Percentiles rank a stretch among this genome's conserved stretches.
phyloP scores from a whole-genome alignment of 441 rosid species.

The Erysimum cheiri region DNA sequence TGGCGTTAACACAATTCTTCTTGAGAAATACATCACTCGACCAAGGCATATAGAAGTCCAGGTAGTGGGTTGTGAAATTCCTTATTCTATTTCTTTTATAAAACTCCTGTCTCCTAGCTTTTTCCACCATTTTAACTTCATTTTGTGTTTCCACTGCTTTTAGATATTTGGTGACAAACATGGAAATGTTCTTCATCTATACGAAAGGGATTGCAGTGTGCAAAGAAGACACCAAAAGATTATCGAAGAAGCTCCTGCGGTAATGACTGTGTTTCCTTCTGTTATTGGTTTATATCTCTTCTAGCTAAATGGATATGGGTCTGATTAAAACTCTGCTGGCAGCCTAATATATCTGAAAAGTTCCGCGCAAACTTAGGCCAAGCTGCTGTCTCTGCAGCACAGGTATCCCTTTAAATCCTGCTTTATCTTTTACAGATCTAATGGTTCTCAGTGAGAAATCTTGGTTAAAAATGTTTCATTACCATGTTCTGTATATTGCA shows the following conservation, averaged over 20 bases:
- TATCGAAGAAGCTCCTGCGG: conserved; percentile 99
- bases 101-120: not conserved
- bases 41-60: conserved; percentile 98
- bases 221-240: conserved; percentile 99
- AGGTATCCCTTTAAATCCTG: conserved; percentile 53
- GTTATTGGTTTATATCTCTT: conserved; percentile 28
- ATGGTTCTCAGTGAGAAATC: not conserved
- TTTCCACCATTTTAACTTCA: conserved; percentile 28
- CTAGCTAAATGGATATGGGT: conserved; percentile 37
- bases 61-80: conserved; percentile 49
- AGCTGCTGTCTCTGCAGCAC: conserved; percentile 95
- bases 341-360: conserved; percentile 79
- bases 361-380: conserved; percentile 81
- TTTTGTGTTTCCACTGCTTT: conserved; percentile 33
- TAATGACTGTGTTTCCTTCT: conserved; percentile 51
- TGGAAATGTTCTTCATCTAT: conserved; percentile 79
- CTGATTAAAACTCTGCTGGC: conserved; percentile 50
- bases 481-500: not conserved
- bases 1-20: conserved; percentile 83
- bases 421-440: not conserved
- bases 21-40: conserved; percentile 90
- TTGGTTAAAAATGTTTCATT: not conserved
- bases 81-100: conserved; percentile 14
- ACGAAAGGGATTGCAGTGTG: conserved; percentile 96
- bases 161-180: conserved; percentile 91